Evolutionary conservation across 306 rosid species (phyloP).

Genomic region (Purshia tridentata): DNA sequence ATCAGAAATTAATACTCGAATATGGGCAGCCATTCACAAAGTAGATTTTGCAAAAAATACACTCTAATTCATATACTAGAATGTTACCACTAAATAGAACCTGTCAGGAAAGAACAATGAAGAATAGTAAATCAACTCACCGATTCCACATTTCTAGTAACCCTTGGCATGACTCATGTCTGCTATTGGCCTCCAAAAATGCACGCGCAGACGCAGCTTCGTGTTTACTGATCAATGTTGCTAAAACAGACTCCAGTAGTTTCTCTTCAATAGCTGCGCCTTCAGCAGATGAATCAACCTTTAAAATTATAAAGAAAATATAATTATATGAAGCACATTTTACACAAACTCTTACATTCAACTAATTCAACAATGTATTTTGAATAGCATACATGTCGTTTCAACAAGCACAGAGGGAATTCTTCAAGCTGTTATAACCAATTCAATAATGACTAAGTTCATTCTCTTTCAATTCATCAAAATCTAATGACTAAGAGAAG

Average conservation of each 20-base stretch:
- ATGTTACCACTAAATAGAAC: slow-evolving; percentile 3
- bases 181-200: slow-evolving; percentile 58
- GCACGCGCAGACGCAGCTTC: slow-evolving; percentile 50
- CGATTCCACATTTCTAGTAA: slow-evolving; percentile 67
- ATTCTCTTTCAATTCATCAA: neutral
- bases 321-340: too few species aligned
- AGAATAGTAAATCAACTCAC: slow-evolving; percentile 37
- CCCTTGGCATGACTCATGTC: slow-evolving; percentile 53
- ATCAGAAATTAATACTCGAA: slow-evolving; percentile 11
- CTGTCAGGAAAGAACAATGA: neutral
- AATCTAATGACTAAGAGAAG: neutral
- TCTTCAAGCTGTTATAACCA: too few species aligned
- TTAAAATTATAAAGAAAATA: neutral
- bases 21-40: neutral
- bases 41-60: neutral
- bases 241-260: slow-evolving; percentile 67
- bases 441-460: too few species aligned
- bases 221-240: slow-evolving; percentile 36
- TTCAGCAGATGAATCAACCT: slow-evolving; percentile 56
- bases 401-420: too few species aligned
- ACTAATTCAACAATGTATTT: too few species aligned
- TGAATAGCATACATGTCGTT: too few species aligned
- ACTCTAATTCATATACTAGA: neutral
- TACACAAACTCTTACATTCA: too few species aligned
- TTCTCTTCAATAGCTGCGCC: slow-evolving; percentile 43